phyloP scores from a whole-genome alignment of 176 grass and related monocot genomes.

The Miscanthus lutarioriparius region DNA sequence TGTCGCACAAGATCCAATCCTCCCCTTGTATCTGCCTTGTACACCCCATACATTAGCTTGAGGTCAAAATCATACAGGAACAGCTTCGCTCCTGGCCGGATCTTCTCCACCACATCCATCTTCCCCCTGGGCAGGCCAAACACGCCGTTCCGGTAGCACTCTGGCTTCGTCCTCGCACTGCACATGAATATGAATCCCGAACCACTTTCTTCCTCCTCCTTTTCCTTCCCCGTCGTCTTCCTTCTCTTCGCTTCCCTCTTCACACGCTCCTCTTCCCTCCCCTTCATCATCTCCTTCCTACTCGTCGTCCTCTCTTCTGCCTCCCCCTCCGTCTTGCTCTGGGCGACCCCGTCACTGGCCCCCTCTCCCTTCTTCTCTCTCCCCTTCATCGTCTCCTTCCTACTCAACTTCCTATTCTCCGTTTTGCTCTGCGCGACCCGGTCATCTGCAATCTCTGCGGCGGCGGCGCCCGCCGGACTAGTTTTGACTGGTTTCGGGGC shows the following conservation, averaged over 20 bases:
- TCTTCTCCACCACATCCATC: constrained; percentile 66
- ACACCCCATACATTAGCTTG: constrained; percentile 75
- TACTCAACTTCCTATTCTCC: too few species aligned
- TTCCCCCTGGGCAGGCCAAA: constrained; percentile 63
- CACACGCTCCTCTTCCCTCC: background rate
- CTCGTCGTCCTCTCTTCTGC: too few species aligned
- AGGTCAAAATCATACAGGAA: constrained; percentile 79
- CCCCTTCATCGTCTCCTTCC: background rate
- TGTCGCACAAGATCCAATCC: constrained; percentile 46
- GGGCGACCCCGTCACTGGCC: background rate
- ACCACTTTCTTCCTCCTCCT: background rate
- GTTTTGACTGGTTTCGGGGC: background rate
- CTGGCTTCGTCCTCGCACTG: constrained; percentile 59
- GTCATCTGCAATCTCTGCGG: too few species aligned
- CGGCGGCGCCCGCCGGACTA: too few species aligned
- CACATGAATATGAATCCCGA: constrained; percentile 80
- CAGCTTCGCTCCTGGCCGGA: constrained; percentile 43
- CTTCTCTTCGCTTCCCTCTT: background rate
- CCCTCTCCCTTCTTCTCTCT: background rate
- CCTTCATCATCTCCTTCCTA: background rate
- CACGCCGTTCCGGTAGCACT: constrained; percentile 53
- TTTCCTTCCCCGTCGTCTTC: background rate
- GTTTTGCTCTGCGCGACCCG: too few species aligned
- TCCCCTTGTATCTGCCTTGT: constrained; percentile 60
- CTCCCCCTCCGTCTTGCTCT: background rate